These are phyloP conservation scores for Entomortierella lignicola DNA, from an alignment of 192 early-diverging fungal species.

Conservation along the genomic window DNA sequence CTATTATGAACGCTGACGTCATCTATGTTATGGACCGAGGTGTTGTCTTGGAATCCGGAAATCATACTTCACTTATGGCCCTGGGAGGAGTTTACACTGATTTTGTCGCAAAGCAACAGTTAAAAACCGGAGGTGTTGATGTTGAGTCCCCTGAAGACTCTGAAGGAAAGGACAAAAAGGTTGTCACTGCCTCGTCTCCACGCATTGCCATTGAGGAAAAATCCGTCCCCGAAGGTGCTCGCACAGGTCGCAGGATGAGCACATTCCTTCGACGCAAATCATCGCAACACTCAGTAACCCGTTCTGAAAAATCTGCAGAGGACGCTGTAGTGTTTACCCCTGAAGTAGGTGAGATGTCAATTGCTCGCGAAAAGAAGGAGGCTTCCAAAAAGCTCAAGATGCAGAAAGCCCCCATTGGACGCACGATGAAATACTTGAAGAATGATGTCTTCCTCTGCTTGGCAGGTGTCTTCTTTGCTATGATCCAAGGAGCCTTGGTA, in stretches of 20 bases:
- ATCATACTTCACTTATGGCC: conserved; percentile 80
- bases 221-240: conserved; percentile 20
- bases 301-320: conserved; percentile 39
- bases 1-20: conserved; percentile 84
- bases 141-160: conserved; percentile 35
- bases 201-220: conserved; percentile 34
- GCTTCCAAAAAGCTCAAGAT: conserved; percentile 35
- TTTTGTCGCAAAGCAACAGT: conserved; percentile 75
- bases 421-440: conserved; percentile 25
- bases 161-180: background rate
- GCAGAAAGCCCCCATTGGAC: conserved; percentile 42
- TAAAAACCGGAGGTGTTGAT: conserved; percentile 58
- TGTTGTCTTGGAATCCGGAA: conserved; percentile 78
- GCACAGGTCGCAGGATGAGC: conserved; percentile 34
- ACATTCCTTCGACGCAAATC: conserved; percentile 42
- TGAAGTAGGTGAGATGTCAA: conserved; percentile 18
- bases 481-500: conserved; percentile 68
- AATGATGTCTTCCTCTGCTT: conserved; percentile 36
- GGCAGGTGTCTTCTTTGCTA: conserved; percentile 62
- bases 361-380: conserved; percentile 42
- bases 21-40: conserved; percentile 90
- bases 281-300: conserved; percentile 34
- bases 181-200: background rate
- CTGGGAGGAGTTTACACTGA: conserved; percentile 69
- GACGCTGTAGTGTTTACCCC: conserved; percentile 17